Base-by-base conservation (phyloP, 2,329 filamentous ascomycete species). In the Cytospora mali region DNA sequence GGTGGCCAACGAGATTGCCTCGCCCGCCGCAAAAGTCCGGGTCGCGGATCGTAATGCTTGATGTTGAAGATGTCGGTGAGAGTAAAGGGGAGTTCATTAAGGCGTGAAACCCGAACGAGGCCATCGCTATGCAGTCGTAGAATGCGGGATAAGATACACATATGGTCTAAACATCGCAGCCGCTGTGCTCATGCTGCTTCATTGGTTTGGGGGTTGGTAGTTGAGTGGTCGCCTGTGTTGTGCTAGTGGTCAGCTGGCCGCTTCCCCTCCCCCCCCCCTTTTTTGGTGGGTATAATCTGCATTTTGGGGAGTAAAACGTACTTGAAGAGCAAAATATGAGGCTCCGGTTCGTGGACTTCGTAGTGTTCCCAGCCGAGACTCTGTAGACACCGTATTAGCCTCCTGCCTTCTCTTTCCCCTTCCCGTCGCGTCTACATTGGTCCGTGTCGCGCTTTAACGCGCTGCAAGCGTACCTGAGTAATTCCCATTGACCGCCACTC, bases 311-410 rank as follows among this genome's bases (percentile, higher is more conserved):
- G n/a, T 33, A 23, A 48, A 46, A 82, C 91, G 76, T 80, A 97
- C 94, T 99, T 99, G 86, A 99, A 99, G 33, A 99, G 86, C 61
- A 99, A 85, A 72, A 99, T 99, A 76, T 99, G 95, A 68, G 95
- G 95, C 80, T 99, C 95, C 50, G 95, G 95, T 77, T 98, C 95
- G 76, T 99, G 95, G 60, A 99, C 95, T 77, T 99, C 95, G 75
- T 99, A 99, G 77, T 99, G 95, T 76, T 98, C 94, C 95, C 95
- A 99, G 62, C 95, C 95, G 72, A 99, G 82, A 81, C 94, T 98
- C 93, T 98, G 74, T 55, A 51, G 21, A 35, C 18, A 27, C 58
- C 14, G 16, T 14, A 51, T 25, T 63, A 65, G 60, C 39, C 50
- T 14, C 39, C 23, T n/a, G 33, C 33, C 27, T 54, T 25, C 14